Conservation (phyloP, 352 stramenopile species). For the Phytophthora sansomeana region DNA sequence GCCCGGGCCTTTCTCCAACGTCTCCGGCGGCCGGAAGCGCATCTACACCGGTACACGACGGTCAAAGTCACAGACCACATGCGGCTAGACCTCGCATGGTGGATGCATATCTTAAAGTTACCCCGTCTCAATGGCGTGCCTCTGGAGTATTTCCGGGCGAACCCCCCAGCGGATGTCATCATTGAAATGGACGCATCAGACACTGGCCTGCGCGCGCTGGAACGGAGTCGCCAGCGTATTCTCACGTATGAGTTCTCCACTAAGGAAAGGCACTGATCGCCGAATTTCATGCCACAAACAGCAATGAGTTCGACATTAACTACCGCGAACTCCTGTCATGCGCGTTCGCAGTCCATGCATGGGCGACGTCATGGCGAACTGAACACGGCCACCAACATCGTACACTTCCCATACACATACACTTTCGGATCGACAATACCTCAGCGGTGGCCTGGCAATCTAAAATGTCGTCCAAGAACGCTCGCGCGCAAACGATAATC, state of each 20-base stretch:
- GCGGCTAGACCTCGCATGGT: conserved; percentile 1
- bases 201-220: background rate
- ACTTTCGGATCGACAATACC: conserved; percentile 32
- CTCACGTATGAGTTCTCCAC: background rate
- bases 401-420: conserved; percentile 13
- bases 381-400: background rate
- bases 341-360: background rate
- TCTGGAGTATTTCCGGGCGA: background rate
- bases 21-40: background rate
- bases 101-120: background rate
- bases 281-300: conserved; percentile 9
- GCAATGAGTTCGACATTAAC: conserved; percentile 5
- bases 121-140: background rate
- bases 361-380: background rate
- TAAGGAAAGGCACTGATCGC: background rate
- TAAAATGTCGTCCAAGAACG: background rate
- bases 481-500: conserved; percentile 1
- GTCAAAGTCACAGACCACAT: no score
- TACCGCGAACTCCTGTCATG: background rate
- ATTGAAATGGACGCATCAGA: conserved; percentile 5
- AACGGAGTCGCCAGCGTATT: background rate
- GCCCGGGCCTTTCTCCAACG: conserved; percentile 6
- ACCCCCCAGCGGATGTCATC: background rate
- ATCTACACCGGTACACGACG: no score
- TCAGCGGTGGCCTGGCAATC: conserved; percentile 21